Evolutionary conservation across 2,329 filamentous ascomycete species (phyloP).

Genomic region (Cytospora schulzeri): DNA sequence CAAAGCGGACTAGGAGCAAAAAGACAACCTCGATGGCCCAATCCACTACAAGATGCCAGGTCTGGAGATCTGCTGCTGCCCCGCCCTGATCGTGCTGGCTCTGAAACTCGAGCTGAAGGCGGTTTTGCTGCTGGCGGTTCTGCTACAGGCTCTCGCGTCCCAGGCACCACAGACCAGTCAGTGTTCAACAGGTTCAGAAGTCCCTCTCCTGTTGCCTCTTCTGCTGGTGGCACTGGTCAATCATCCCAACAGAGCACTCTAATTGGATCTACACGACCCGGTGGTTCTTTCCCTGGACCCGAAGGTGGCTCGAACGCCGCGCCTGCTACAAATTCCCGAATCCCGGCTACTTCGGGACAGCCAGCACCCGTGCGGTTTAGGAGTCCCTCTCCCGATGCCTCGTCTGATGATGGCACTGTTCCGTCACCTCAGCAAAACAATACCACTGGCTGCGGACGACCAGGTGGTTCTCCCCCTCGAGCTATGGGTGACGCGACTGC

Average conservation of each 20-base stretch:
- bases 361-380: neutral
- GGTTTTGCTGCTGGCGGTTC: neutral
- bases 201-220: neutral
- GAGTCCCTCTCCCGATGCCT: neutral
- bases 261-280: neutral
- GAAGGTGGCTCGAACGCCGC: neutral
- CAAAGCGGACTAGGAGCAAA: neutral
- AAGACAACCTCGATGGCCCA: neutral
- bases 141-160: neutral
- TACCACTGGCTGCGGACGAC: neutral
- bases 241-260: neutral
- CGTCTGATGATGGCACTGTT: neutral
- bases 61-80: neutral
- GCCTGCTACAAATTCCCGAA: neutral
- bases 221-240: neutral
- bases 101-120: neutral
- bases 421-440: neutral
- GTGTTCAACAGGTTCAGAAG: neutral
- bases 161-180: neutral
- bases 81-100: neutral
- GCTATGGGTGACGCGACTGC: neutral
- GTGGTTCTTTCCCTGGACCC: neutral
- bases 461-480: neutral
- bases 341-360: neutral
- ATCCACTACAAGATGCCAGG: constrained; percentile 5